A percentile compares a stretch with the other conserved stretches of the same genome.
Evolutionary conservation across 148 eudicot genomes (phyloP).

Genomic region (Euryodendron excelsum): DNA sequence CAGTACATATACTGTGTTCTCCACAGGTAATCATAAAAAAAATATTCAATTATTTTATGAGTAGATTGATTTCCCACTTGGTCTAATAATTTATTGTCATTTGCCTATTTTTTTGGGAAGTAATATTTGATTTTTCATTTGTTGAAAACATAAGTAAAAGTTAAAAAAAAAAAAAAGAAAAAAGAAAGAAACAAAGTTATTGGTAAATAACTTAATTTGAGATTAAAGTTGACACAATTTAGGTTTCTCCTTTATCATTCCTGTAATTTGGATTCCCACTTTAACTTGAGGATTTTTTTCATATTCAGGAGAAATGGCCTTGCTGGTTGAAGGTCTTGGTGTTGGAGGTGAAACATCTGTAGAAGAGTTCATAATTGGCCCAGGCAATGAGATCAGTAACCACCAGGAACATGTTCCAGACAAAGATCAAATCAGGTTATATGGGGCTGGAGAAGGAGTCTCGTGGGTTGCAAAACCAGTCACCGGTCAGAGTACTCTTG

Average conservation of each 20-base stretch:
- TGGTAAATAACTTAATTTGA: neutral
- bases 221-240: neutral
- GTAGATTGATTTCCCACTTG: neutral
- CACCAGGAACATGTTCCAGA: slow-evolving; percentile 52
- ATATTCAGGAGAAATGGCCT: slow-evolving; percentile 72
- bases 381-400: slow-evolving; percentile 36
- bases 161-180: no score
- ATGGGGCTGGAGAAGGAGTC: slow-evolving; percentile 74
- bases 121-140: no score
- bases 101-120: no score
- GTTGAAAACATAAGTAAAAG: neutral
- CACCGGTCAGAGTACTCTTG: slow-evolving; percentile 62
- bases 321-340: slow-evolving; percentile 79
- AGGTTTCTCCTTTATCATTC: neutral
- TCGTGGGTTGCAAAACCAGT: slow-evolving; percentile 88
- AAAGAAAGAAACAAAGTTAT: neutral
- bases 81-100: neutral
- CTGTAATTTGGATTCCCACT: neutral
- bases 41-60: neutral
- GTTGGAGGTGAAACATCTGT: slow-evolving; percentile 64
- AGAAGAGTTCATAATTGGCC: slow-evolving; percentile 72
- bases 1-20: neutral
- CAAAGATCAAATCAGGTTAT: slow-evolving; percentile 66
- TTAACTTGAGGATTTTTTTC: neutral
- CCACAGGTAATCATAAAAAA: no score